Evolutionary conservation across 257 asterid genomes (phyloP).

Genomic region (Ilex aquifolium): DNA sequence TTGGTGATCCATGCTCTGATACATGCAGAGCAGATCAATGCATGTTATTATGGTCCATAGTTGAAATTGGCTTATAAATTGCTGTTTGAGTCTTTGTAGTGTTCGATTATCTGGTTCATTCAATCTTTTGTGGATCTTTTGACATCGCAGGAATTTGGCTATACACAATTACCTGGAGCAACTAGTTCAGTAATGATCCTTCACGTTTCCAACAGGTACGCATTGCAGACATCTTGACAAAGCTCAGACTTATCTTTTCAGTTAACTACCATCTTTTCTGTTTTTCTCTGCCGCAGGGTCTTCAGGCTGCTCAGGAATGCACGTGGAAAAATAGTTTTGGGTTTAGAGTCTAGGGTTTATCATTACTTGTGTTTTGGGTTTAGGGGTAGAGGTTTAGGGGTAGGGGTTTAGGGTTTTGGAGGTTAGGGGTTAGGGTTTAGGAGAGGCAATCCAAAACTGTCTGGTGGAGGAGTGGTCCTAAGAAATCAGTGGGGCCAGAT

Average conservation of each 20-base stretch:
- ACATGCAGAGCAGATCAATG: not conserved
- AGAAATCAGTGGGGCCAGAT: too few relatives aligned
- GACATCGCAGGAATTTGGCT: constrained; percentile 45
- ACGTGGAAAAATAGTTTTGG: constrained; percentile 45
- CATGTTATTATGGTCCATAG: not conserved
- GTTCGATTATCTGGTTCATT: not conserved
- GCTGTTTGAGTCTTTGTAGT: too few relatives aligned
- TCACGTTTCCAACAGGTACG: constrained; percentile 64
- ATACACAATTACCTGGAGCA: constrained; percentile 35
- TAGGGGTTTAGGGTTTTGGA: too few relatives aligned
- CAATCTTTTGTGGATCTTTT: constrained; percentile 1
- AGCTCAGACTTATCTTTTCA: not conserved
- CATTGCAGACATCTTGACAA: not conserved
- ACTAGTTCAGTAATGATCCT: constrained; percentile 39
- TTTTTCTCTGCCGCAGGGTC: constrained; percentile 23
- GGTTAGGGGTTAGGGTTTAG: too few relatives aligned
- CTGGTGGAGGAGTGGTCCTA: too few relatives aligned
- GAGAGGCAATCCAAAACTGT: too few relatives aligned
- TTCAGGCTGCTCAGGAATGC: constrained; percentile 64
- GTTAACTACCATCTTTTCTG: constrained; percentile 3
- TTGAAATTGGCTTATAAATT: too few relatives aligned
- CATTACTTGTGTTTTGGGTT: too few relatives aligned
- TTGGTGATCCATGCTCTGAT: not conserved
- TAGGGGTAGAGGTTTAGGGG: too few relatives aligned
- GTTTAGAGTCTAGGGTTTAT: constrained; percentile 12